Evolutionary conservation across 306 rosid genomes (phyloP), one percentile per base, ranked within the genome.

Genomic region (Abrus pulchellus): DNA sequence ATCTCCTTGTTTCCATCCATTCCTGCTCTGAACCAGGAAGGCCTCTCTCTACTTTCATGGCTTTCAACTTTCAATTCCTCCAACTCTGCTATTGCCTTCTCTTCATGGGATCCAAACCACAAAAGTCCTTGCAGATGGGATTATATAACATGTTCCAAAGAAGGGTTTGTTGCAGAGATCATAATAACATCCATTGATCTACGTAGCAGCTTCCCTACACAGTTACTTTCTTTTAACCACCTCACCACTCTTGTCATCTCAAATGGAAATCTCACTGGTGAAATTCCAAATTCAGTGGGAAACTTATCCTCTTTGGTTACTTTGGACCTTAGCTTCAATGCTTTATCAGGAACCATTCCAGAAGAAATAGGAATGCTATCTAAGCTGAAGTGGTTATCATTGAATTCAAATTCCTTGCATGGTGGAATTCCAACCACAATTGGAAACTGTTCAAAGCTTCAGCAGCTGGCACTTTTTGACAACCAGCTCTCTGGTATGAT

Each of bases 41-140:
- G 98, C 32, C 88, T 84, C 73, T 88, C 97, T 77, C 84, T 94
- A 41, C 94, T 92, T 79, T 92, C 98, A 81, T 94, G 98, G 98
- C 88, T 92, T 84, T 89, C 97, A 72, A 88, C 87, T 65, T 86
- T 91, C 79, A 94, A 91, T 59, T 91, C 94, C 6, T 87, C 97
- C 73, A 78, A 85, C 43, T 85, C 92, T n/a, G 74, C 87, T 43
- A 14, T 83, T n/a, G 60, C 86, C 72, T 94, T 94, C 89, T 87
- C 97, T 65, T 92, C 98, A 30, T 94, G 98, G 98, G 79, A 87
- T 86, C 90, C 90, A 44, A 71, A 85, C 38, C 85, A 91, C 83
- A 56, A 81, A 43, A 82, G 62, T 86, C 98, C 98, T 50, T 94
- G 98, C 87, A 87, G 70, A 82, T 94, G 98, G 98, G 94, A 92